These are phyloP conservation scores for Penicillium lividum DNA, from an alignment of 495 filamentous ascomycete genomes.

Conservation along the genomic window DNA sequence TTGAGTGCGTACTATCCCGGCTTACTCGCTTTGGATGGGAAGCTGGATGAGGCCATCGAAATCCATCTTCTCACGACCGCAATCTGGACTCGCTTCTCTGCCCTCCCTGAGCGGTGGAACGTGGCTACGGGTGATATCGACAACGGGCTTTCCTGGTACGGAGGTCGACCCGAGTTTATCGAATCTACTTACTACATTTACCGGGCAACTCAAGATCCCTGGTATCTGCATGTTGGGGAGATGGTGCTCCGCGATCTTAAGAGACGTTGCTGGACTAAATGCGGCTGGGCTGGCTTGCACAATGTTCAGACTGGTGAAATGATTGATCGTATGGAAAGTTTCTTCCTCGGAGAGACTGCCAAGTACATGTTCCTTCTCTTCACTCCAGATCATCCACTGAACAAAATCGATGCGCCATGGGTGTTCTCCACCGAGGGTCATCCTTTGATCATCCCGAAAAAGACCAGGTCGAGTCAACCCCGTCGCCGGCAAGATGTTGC, in stretches of 20 bases:
- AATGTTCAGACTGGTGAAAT: constrained; percentile 87
- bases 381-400: constrained; percentile 81
- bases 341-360: constrained; percentile 93
- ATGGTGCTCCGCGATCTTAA: constrained; percentile 91
- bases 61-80: constrained; percentile 88
- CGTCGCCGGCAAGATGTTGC: constrained; percentile 12
- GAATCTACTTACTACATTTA: constrained; percentile 95
- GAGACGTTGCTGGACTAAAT: constrained; percentile 86
- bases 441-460: constrained; percentile 80
- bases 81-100: constrained; percentile 90
- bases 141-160: constrained; percentile 88
- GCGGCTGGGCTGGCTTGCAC: constrained; percentile 94
- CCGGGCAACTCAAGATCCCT: constrained; percentile 89
- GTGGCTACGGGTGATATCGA: constrained; percentile 83
- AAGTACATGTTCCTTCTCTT: constrained; percentile 95
- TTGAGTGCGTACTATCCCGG: constrained; percentile 94
- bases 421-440: constrained; percentile 97
- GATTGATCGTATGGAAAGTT: constrained; percentile 97
- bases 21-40: constrained; percentile 80
- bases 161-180: constrained; percentile 91
- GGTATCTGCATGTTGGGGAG: constrained; percentile 94
- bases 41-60: constrained; percentile 85
- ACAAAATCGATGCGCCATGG: constrained; percentile 79
- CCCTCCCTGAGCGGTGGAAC: constrained; percentile 92
- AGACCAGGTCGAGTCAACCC: constrained; percentile 14